Base-by-base conservation (phyloP, 148 eudicot genomes). In the Fagopyrum tataricum region DNA sequence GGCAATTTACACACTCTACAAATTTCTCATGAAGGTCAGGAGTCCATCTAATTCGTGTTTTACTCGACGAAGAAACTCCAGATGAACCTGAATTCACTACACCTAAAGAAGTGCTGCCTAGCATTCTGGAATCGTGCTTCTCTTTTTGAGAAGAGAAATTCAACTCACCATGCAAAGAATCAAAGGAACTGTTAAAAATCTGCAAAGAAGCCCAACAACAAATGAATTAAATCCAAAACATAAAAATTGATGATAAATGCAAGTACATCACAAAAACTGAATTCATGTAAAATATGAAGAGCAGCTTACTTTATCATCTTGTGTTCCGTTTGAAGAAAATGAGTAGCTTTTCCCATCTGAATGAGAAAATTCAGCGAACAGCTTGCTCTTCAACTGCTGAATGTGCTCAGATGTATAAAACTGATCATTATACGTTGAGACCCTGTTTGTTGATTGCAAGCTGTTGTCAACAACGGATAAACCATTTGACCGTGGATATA, bases 11-110 rank as follows among this genome's bases (percentile, higher is more conserved):
- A 73, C 91, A 90, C 71, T 89, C 92, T 15, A 93, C 96, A 67
- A 93, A 93, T 61, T 82, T 87, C 53, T 90, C 91, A 75, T 93
- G 98, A 78, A 93, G 96, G 74, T 93, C 89, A 24, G 87, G 88
- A 72, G 86, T 90, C 98, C 98, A 93, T 76, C 98, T 79, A 44
- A 93, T 93, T 76, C 98, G 82, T 3, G 89, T 79, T 82, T 90
- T 93, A 79, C 81, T 82, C 21, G 97, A 82, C 20, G 70, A 7
- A 56, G 73, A 13, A 23, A 73, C 76, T 77, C 80, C 82, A 18
- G 79, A 74, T 13, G 87, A 75, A 48, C 64, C 76, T 39, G 85
- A 75, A 71, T 75, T 71, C 26, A 73, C 75, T 39, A 76, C 61
- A 41, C 53, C 62, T 47, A 58, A 18, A 59, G 74, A 72, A 61